phyloP scores from a whole-genome alignment of 352 stramenopile genomes.

The Pythium diclinum region DNA sequence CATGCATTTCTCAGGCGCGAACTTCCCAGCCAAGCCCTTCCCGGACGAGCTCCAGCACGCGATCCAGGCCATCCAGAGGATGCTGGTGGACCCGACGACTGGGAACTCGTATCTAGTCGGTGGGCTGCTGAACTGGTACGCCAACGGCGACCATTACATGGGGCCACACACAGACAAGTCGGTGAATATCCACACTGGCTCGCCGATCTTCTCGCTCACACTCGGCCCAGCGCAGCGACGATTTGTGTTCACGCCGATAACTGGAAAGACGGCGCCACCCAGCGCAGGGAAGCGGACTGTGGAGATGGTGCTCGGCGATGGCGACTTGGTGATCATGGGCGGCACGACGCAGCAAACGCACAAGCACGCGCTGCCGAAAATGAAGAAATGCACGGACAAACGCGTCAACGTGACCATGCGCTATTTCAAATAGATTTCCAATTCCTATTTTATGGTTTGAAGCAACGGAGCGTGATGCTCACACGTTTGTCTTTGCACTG shows the following conservation, averaged over 20 bases:
- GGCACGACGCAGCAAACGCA: conserved; percentile 70
- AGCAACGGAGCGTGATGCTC: conserved; percentile 54
- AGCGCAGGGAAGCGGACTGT: conserved; percentile 18
- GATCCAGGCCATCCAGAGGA: conserved; percentile 41
- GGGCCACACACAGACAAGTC: conserved; percentile 78
- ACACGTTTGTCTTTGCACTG: conserved; percentile 36
- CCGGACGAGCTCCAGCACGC: conserved; percentile 35
- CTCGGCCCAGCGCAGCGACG: conserved; percentile 54
- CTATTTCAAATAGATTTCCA: conserved; percentile 36
- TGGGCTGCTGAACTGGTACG: conserved; percentile 83
- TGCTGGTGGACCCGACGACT: conserved; percentile 34
- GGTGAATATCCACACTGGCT: conserved; percentile 37
- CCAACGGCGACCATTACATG: conserved; percentile 77
- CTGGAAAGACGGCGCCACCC: not conserved
- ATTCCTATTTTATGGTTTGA: conserved; percentile 19
- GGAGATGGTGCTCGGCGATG: conserved; percentile 61
- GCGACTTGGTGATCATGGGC: conserved; percentile 81
- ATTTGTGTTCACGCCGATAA: conserved; percentile 60
- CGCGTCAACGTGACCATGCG: conserved; percentile 53
- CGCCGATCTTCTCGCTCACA: conserved; percentile 68
- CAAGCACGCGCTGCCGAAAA: conserved; percentile 81
- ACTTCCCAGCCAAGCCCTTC: conserved; percentile 45
- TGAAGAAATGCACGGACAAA: conserved; percentile 38
- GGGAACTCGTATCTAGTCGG: conserved; percentile 10
- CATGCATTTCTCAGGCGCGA: conserved; percentile 62